These are phyloP conservation scores for Lipomyces kockii DNA, from an alignment of 805 yeast genomes.

Conservation along the genomic window DNA sequence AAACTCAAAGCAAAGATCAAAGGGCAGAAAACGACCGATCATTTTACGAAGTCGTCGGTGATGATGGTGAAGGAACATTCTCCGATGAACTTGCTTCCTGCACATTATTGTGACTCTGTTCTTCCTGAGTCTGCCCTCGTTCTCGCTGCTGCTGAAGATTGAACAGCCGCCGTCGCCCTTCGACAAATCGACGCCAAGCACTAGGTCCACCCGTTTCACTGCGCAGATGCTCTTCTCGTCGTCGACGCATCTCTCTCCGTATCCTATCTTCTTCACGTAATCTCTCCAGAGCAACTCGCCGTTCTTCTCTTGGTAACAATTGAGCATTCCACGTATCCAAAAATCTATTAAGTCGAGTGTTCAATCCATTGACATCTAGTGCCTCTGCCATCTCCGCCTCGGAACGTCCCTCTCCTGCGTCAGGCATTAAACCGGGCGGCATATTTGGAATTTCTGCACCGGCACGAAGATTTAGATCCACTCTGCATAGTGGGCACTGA, in stretches of 20 bases:
- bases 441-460: conserved; percentile 35
- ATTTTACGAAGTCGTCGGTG: neutral
- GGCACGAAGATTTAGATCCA: conserved; percentile 53
- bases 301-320: conserved; percentile 41
- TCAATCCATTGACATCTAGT: conserved; percentile 16
- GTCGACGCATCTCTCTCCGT: conserved; percentile 29
- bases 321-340: conserved; percentile 44
- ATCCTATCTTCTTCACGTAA: conserved; percentile 41
- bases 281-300: conserved; percentile 40
- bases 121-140: conserved; percentile 20
- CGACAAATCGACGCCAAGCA: conserved; percentile 36
- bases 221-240: conserved; percentile 26
- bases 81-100: neutral
- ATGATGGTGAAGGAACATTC: neutral
- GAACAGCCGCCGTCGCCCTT: conserved; percentile 30
- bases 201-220: conserved; percentile 15
- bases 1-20: neutral
- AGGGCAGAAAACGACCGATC: neutral
- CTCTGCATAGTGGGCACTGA: conserved; percentile 82
- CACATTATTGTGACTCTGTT: conserved; percentile 4
- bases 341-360: conserved; percentile 40
- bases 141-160: conserved; percentile 28
- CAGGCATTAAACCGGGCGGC: conserved; percentile 25
- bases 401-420: neutral
- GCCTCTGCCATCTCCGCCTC: neutral